Conservation (phyloP, 495 filamentous ascomycete genomes). For the Tuber melanosporum region DNA sequence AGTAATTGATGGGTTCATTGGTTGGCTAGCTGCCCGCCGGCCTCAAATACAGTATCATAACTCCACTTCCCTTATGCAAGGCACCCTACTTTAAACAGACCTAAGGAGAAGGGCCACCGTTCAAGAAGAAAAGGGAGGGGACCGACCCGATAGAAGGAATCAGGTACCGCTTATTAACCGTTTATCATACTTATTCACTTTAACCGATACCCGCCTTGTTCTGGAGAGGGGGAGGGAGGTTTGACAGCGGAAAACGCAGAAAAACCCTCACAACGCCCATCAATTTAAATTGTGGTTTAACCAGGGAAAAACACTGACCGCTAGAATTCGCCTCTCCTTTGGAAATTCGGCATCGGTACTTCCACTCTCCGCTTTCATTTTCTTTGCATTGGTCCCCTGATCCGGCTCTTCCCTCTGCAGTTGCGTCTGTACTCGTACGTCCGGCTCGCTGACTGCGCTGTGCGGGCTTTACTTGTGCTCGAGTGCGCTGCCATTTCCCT, state of each 20-base stretch:
- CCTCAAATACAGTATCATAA: background rate
- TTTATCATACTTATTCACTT: background rate
- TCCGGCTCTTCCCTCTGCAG: background rate
- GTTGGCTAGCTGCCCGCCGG: background rate
- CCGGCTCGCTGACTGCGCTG: background rate
- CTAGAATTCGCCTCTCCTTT: background rate
- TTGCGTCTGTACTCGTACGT: background rate
- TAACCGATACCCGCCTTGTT: background rate
- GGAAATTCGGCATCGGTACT: background rate
- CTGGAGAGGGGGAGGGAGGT: background rate
- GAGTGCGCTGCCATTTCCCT: background rate
- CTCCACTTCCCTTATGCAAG: slow-evolving; percentile 3
- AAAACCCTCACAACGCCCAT: background rate
- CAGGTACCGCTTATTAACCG: background rate
- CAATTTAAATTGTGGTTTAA: background rate
- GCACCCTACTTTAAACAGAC: background rate
- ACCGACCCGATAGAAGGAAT: background rate
- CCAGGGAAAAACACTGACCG: background rate
- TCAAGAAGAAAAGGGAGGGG: background rate
- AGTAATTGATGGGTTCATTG: background rate
- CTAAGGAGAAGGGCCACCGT: background rate
- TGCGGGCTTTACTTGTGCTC: background rate
- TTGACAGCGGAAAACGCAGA: background rate
- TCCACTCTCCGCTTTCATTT: background rate
- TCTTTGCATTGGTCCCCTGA: background rate